phyloP scores from a whole-genome alignment of 495 filamentous ascomycete species.

The Gamarada debralockiae region DNA sequence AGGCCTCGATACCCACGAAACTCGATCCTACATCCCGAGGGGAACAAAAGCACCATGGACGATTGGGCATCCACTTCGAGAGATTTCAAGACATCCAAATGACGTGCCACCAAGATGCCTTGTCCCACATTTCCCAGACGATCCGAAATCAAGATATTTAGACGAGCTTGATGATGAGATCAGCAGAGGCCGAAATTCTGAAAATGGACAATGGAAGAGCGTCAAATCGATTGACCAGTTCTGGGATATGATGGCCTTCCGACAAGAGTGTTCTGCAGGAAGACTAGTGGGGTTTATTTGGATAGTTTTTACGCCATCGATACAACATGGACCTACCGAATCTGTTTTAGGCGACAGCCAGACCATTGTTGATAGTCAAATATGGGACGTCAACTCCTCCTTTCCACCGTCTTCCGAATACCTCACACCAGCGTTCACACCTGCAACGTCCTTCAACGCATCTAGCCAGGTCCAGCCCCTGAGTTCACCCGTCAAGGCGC shows the following conservation, averaged over 20 bases:
- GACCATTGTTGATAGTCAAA: conserved; percentile 25
- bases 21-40: conserved; percentile 51
- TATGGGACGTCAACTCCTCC: neutral
- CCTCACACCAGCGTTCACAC: neutral
- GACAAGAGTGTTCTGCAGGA: conserved; percentile 92
- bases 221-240: conserved; percentile 83
- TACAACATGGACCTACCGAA: conserved; percentile 7
- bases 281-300: conserved; percentile 91
- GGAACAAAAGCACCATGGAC: conserved; percentile 44
- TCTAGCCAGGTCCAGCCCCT: conserved; percentile 8
- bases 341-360: conserved; percentile 11
- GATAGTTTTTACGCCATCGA: conserved; percentile 68
- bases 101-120: conserved; percentile 75
- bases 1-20: conserved; percentile 75
- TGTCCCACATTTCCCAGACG: conserved; percentile 89
- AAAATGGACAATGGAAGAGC: conserved; percentile 70
- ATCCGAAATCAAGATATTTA: conserved; percentile 90
- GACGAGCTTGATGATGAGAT: conserved; percentile 83
- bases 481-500: neutral
- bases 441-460: conserved; percentile 15
- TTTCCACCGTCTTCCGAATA: neutral
- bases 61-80: conserved; percentile 49
- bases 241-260: conserved; percentile 97
- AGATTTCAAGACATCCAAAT: conserved; percentile 55
- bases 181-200: conserved; percentile 41